phyloP scores from a whole-genome alignment of 192 early-diverging fungal species.

The Coemansia sp. region DNA sequence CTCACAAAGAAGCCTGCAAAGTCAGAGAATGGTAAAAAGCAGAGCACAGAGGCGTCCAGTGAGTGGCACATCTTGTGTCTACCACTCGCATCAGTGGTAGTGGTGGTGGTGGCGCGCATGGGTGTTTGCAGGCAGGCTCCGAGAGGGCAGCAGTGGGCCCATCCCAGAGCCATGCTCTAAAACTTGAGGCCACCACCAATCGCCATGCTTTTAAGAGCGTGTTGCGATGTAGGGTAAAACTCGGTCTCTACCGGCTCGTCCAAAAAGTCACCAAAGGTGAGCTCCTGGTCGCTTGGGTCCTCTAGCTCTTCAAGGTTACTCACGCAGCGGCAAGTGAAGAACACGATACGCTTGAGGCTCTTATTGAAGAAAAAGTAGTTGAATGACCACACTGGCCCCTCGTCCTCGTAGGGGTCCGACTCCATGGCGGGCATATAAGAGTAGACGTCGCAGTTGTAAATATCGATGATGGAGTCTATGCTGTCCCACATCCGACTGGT shows the following conservation, averaged over 20 bases:
- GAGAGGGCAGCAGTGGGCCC: background rate
- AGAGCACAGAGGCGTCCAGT: background rate
- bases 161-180: constrained; percentile 11
- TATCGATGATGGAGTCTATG: constrained; percentile 79
- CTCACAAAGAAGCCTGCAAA: constrained; percentile 51
- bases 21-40: background rate
- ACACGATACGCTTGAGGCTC: constrained; percentile 86
- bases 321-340: constrained; percentile 85
- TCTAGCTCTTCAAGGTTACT: constrained; percentile 65
- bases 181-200: constrained; percentile 29
- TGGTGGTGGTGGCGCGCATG: constrained; percentile 11
- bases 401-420: constrained; percentile 87
- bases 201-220: constrained; percentile 37
- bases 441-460: constrained; percentile 88
- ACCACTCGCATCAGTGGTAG: background rate
- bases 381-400: constrained; percentile 89
- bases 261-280: constrained; percentile 39
- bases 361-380: constrained; percentile 98
- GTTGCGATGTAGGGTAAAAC: constrained; percentile 34
- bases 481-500: constrained; percentile 76
- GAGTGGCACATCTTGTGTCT: background rate
- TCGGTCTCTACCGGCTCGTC: constrained; percentile 40
- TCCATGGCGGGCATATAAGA: constrained; percentile 85
- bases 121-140: constrained; percentile 1
- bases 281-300: constrained; percentile 43